Evolutionary conservation across 73 alveolate genomes (phyloP), one percentile per base, ranked within the genome.

Genomic region (Halteria grandinella): DNA sequence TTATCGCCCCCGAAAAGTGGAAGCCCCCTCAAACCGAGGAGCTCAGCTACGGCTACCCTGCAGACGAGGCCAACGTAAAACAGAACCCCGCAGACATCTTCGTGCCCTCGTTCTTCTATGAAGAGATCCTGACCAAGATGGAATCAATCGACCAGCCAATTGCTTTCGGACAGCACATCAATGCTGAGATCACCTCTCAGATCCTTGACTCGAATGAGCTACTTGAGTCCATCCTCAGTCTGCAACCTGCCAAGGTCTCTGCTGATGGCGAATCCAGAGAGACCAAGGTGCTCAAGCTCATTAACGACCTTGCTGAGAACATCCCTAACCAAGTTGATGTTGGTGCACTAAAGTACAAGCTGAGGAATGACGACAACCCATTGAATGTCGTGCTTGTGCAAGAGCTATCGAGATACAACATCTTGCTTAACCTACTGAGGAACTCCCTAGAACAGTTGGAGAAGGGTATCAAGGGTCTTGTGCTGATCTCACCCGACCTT

Each of bases 171-270:
- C 94, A 94, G 83, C 99, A 96, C 79, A 90, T 94, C 49, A 97
- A 96, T 66, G 99, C 99, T 39, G 98, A 95, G 85, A 95, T 97
- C 36, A 87, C 98, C n/a, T 95, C 99, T 32, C 95, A 96, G 75
- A 82, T 93, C 44, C 89, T 89, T 34, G 99, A 97, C 84, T 91
- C 99, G 12, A 90, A 87, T 70, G 95, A 88, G 48, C 94, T 97
- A 15, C 83, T 97, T 24, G 97, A 92, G 52, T 89, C 96, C 37
- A 93, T 97, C 48, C 69, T 96, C 21, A 76, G 91, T 54, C 89
- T 94, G 62, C 90, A 90, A 49, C 98, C 98, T 31, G 54, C 83
- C 59, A 92, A 89, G n/a, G 96, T 94, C 0, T 78, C 92, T 8
- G 95, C 96, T 10, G 99, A 90, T 27, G 96, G 95, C 10, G 94